These are phyloP conservation scores for Lentinula sp. DNA, from an alignment of 768 basidiomycete genomes.

Conservation along the genomic window DNA sequence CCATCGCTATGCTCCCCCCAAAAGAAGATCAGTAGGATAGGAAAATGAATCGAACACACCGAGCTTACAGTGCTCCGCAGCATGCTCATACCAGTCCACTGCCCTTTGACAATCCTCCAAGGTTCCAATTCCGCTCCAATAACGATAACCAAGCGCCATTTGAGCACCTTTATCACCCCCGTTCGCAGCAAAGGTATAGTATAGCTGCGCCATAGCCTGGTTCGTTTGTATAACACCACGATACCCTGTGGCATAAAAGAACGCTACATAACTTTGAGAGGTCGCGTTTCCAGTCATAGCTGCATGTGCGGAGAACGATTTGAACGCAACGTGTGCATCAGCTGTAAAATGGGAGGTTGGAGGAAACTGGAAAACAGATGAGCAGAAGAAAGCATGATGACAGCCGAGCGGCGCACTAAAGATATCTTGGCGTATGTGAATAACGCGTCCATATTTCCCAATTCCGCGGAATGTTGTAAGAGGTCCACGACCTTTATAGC, in stretches of 20 bases:
- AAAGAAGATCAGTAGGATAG: not conserved
- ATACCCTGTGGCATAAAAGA: constrained; percentile 88
- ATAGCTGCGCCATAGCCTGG: constrained; percentile 80
- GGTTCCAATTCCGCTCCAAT: constrained; percentile 95
- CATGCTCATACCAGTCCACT: constrained; percentile 82
- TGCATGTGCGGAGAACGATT: constrained; percentile 61
- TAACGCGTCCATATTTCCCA: constrained; percentile 71
- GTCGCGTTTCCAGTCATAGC: constrained; percentile 73
- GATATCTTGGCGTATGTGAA: constrained; percentile 63
- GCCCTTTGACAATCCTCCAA: constrained; percentile 81
- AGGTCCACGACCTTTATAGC: constrained; percentile 80
- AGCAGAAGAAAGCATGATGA: not conserved
- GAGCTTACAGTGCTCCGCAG: constrained; percentile 72
- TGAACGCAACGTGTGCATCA: constrained; percentile 57
- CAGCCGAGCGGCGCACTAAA: constrained; percentile 38
- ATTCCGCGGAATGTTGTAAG: constrained; percentile 72
- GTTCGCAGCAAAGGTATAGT: constrained; percentile 92
- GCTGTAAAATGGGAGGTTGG: constrained; percentile 60
- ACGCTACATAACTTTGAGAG: constrained; percentile 80
- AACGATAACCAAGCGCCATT: constrained; percentile 89
- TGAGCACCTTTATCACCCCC: constrained; percentile 83
- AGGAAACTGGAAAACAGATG: constrained; percentile 46
- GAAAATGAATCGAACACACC: not conserved
- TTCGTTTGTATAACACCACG: constrained; percentile 54
- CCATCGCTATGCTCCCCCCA: constrained; percentile 52